Percentiles rank a stretch among this genome's conserved stretches.
phyloP scores from a whole-genome alignment of 768 basidiomycete genomes.

The Hydnomerulius pinastri region DNA sequence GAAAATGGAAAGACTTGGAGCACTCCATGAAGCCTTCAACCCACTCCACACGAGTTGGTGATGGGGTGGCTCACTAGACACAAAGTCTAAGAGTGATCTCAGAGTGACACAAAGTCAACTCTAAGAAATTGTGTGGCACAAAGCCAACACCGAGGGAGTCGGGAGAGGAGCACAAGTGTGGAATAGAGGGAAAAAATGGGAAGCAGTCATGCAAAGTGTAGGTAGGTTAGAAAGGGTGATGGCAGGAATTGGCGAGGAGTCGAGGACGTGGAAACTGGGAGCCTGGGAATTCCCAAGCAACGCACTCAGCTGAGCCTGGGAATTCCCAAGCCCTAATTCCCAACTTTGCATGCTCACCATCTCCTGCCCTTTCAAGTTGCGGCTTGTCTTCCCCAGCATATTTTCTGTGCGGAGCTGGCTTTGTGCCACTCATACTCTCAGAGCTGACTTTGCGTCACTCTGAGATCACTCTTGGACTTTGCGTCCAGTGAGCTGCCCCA shows the following conservation, averaged over 20 bases:
- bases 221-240: background rate
- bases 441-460: slow-evolving; percentile 1
- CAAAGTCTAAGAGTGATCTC: slow-evolving; percentile 5
- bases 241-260: too few species aligned
- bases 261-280: too few species aligned
- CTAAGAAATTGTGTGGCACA: background rate
- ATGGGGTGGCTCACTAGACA: background rate
- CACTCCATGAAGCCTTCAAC: background rate
- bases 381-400: too few species aligned
- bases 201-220: background rate
- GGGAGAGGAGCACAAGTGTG: background rate
- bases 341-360: too few species aligned
- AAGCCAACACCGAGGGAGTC: background rate
- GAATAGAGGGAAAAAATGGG: background rate
- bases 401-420: background rate
- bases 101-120: slow-evolving; percentile 1
- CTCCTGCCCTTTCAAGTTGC: too few species aligned
- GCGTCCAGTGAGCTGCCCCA: background rate
- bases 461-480: slow-evolving; percentile 5
- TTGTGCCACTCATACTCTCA: background rate
- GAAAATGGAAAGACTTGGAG: background rate
- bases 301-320: too few species aligned
- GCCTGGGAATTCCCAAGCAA: too few species aligned
- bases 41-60: background rate
- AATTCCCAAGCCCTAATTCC: too few species aligned